These are phyloP conservation scores for Colletotrichum sp. DNA, from an alignment of 2,329 filamentous ascomycete genomes.

Conservation along the genomic window DNA sequence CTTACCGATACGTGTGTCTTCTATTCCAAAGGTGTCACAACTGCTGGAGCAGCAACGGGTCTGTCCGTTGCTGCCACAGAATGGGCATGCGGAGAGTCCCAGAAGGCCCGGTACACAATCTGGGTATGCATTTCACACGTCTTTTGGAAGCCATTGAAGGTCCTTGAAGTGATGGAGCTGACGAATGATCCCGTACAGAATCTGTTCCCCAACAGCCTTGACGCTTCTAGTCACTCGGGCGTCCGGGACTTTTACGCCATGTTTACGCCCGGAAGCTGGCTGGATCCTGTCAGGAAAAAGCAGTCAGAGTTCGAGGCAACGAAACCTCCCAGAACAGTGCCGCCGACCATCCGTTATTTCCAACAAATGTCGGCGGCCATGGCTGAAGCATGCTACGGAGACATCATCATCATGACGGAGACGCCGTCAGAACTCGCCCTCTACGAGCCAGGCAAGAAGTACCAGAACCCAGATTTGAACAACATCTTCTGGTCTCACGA, in stretches of 20 bases:
- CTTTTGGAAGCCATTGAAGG: neutral
- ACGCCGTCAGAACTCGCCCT: neutral
- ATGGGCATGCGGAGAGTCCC: neutral
- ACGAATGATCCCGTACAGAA: neutral
- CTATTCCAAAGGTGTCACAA: neutral
- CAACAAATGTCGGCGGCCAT: neutral
- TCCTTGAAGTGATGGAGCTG: neutral
- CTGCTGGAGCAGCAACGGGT: neutral
- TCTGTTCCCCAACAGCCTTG: neutral
- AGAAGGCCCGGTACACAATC: neutral
- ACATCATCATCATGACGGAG: neutral
- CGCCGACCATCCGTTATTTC: neutral
- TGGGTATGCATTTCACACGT: neutral
- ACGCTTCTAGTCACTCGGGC: neutral
- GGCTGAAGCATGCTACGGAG: neutral
- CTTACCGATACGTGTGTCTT: neutral
- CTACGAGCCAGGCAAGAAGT: neutral
- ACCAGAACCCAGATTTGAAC: neutral
- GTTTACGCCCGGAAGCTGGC: neutral
- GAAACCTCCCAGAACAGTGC: neutral
- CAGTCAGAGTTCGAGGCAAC: neutral
- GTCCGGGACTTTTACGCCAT: neutral
- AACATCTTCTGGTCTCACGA: slow-evolving; percentile 2
- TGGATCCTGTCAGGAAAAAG: neutral
- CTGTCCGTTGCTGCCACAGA: neutral